Evolutionary conservation across 306 rosid species (phyloP).

Genomic region (Geum urbanum): DNA sequence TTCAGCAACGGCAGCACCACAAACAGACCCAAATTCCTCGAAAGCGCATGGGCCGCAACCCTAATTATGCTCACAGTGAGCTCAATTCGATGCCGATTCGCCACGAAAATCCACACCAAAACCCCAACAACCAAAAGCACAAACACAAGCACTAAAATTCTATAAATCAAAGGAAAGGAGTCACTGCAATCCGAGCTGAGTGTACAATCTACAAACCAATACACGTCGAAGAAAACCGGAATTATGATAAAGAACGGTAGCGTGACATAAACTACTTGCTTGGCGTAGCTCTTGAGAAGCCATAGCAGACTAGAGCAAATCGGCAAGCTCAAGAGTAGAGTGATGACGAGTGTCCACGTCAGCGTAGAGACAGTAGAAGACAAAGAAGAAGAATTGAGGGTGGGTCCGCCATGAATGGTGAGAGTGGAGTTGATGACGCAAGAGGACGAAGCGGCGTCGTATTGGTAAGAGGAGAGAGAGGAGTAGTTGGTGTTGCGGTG

Average conservation of each 20-base stretch:
- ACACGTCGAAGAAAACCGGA: conserved; percentile 73
- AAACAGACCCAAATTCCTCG: conserved; percentile 59
- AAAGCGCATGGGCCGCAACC: conserved; percentile 73
- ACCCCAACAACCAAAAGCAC: conserved; percentile 58
- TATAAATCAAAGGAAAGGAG: conserved; percentile 55
- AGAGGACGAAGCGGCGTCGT: conserved; percentile 44
- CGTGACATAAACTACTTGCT: conserved; percentile 64
- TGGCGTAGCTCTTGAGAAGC: conserved; percentile 68
- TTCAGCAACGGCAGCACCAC: conserved; percentile 59
- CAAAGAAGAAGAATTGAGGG: conserved; percentile 17
- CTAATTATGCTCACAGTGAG: conserved; percentile 71
- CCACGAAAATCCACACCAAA: conserved; percentile 68
- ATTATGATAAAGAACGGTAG: conserved; percentile 62
- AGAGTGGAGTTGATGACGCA: conserved; percentile 37
- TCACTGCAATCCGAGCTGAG: conserved; percentile 52
- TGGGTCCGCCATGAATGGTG: conserved; percentile 13
- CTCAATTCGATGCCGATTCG: conserved; percentile 81
- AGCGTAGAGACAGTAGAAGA: conserved; percentile 42
- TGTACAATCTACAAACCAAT: conserved; percentile 90
- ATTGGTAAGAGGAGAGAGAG: conserved; percentile 49
- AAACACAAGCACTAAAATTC: conserved; percentile 58
- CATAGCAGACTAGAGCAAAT: conserved; percentile 55
- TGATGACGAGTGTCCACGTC: conserved; percentile 68
- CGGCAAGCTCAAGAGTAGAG: conserved; percentile 61
- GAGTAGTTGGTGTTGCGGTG: conserved; percentile 49